These are phyloP conservation scores for Nakazawaea holstii DNA, from an alignment of 805 yeast species.

Conservation along the genomic window DNA sequence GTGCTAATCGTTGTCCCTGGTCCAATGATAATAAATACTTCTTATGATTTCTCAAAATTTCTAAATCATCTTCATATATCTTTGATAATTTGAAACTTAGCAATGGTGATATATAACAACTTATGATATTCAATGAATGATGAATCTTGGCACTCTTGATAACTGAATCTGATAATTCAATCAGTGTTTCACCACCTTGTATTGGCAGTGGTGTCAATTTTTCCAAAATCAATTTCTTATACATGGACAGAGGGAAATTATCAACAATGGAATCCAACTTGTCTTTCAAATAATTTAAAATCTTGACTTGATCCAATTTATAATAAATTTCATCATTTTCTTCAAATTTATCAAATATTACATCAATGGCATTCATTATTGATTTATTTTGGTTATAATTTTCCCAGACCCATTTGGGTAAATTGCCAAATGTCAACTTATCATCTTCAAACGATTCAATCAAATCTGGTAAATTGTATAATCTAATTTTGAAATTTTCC, in stretches of 20 bases:
- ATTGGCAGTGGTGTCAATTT: constrained; percentile 18
- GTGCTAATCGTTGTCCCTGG: constrained; percentile 20
- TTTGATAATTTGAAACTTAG: constrained; percentile 22
- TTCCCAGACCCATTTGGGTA: constrained; percentile 25
- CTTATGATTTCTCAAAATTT: constrained; percentile 14
- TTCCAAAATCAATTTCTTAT: constrained; percentile 19
- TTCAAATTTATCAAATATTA: constrained; percentile 33
- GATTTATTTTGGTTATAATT: constrained; percentile 17
- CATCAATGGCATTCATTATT: constrained; percentile 21
- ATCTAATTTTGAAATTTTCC: constrained; percentile 17
- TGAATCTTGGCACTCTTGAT: constrained; percentile 30
- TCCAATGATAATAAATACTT: constrained; percentile 16
- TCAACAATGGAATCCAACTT: constrained; percentile 31
- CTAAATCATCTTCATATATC: constrained; percentile 17
- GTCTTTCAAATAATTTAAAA: constrained; percentile 29
- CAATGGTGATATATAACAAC: constrained; percentile 33
- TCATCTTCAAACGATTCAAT: constrained; percentile 27
- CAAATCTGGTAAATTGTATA: constrained; percentile 38
- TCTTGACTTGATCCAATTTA: constrained; percentile 35
- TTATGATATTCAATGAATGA: constrained; percentile 41
- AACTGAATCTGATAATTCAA: constrained; percentile 27
- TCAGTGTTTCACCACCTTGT: constrained; percentile 9
- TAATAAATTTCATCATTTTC: constrained; percentile 41
- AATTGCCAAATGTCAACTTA: constrained; percentile 22
- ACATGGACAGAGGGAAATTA: constrained; percentile 33